These are phyloP conservation scores for Kuraishia capsulata DNA, from an alignment of 805 yeast species.

Conservation along the genomic window DNA sequence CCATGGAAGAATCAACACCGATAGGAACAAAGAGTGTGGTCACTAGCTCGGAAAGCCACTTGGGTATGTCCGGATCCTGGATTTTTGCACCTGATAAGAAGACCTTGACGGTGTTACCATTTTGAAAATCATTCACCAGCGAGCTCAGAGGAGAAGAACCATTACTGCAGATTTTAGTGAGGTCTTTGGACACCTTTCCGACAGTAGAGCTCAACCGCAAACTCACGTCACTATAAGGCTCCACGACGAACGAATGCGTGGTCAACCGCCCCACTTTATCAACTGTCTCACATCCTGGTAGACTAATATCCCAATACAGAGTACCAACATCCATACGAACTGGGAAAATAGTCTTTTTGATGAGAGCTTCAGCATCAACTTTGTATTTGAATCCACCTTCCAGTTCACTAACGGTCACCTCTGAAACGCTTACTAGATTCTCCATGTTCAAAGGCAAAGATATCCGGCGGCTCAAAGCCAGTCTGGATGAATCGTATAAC, in stretches of 20 bases:
- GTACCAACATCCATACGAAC: background rate
- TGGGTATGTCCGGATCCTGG: background rate
- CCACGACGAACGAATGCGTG: background rate
- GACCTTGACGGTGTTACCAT: background rate
- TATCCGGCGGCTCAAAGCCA: too few relatives aligned
- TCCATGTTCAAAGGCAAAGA: too few relatives aligned
- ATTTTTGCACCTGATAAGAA: background rate
- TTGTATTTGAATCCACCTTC: too few relatives aligned
- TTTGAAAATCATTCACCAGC: background rate
- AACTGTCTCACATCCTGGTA: background rate
- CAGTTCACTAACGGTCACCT: too few relatives aligned
- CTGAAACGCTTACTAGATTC: too few relatives aligned
- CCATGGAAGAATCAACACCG: background rate
- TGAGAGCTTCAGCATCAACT: too few relatives aligned
- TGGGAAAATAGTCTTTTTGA: too few relatives aligned
- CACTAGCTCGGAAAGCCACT: background rate
- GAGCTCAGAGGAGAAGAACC: background rate
- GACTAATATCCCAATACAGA: background rate
- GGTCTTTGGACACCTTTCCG: background rate
- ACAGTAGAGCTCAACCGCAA: background rate
- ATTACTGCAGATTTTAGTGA: background rate
- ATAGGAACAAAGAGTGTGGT: background rate
- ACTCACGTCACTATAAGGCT: background rate
- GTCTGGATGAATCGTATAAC: too few relatives aligned
- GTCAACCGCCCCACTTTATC: background rate